Evolutionary conservation across 176 grass and related monocot species (phyloP), one percentile per base, ranked within the genome.

Genomic region (Microstegium vimineum): DNA sequence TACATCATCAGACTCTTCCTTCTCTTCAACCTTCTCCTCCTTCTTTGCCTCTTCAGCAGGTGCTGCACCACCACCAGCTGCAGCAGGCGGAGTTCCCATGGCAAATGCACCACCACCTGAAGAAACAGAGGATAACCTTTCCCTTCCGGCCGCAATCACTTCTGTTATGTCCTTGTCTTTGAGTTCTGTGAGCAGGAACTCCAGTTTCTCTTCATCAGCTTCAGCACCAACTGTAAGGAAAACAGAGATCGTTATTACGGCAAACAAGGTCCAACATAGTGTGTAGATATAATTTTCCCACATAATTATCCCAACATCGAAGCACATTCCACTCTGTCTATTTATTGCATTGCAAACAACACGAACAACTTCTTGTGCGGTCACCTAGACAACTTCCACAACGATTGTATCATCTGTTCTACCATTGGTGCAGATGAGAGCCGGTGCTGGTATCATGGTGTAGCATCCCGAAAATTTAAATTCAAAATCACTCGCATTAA

Each of bases 21-120:
- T 96, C 90, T 96, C 93, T 84, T 96, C 93, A 46, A 93, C 93
- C 78, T 93, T 96, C 80, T 95, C 93, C 75, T 95, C 93, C 77
- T 95, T 90, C 71, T 92, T 96, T 49, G 86, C 57, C 88, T 96
- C 93, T 66, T 82, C 88, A 78, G 90, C 93, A 27, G 90, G 84
- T 31, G 90, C 87, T 27, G 86, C 90, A 52, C 59, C 93, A 56
- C 68, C 88, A 43, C 57, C 90, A 84, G 28, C 88, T 54, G 28
- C 90, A 20, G 80, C 90, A 67, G 51, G 75, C 6, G 90, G 88
- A 67, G 87, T 81, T 83, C 83, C 88, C 10, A 82, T 56, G 43
- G 75, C 88, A 1, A 91, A 73, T 17, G 68, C 90, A 85, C 86
- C 90, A 32, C 93, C 90, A 56, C 90, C 88, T 18, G 88, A 89